A percentile compares a stretch with the other conserved stretches of the same genome.
Conservation (phyloP, 139 green algal species). For the Zygnema cylindricum region DNA sequence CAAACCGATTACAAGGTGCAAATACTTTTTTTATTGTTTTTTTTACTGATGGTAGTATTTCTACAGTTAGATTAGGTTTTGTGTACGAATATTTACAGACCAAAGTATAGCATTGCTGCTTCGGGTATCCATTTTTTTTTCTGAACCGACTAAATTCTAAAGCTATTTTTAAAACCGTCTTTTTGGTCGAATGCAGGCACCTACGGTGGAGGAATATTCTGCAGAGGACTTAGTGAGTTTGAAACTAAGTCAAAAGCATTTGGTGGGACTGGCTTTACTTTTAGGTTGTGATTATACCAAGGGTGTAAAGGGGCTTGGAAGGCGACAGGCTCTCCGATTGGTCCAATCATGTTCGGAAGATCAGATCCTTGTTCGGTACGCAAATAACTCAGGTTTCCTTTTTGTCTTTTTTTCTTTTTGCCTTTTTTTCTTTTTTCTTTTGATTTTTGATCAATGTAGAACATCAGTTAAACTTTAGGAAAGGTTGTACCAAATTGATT, state of each 20-base stretch:
- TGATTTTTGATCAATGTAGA: neutral
- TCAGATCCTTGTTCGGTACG: slow-evolving; percentile 31
- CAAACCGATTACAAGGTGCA: slow-evolving; percentile 39
- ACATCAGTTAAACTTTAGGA: neutral
- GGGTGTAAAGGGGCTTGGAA: slow-evolving; percentile 33
- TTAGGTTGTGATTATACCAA: slow-evolving; percentile 91
- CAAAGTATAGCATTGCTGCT: too few relatives aligned
- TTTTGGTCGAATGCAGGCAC: too few relatives aligned
- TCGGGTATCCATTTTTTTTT: too few relatives aligned
- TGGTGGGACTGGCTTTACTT: slow-evolving; percentile 83
- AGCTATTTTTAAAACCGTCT: too few relatives aligned
- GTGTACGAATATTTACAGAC: too few relatives aligned
- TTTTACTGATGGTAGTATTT: too few relatives aligned
- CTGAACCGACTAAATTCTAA: too few relatives aligned
- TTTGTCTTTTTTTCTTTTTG: neutral
- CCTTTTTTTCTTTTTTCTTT: neutral
- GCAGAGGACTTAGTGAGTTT: slow-evolving; percentile 83
- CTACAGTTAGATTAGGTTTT: too few relatives aligned
- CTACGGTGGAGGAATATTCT: slow-evolving; percentile 83
- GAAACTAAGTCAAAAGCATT: slow-evolving; percentile 70
- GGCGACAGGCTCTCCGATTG: neutral
- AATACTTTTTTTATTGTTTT: neutral
- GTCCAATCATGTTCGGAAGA: slow-evolving; percentile 34
- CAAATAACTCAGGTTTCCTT: neutral
- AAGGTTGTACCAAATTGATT: neutral